phyloP scores from a whole-genome alignment of 2,329 filamentous ascomycete species.

The Colletotrichum tropicale region DNA sequence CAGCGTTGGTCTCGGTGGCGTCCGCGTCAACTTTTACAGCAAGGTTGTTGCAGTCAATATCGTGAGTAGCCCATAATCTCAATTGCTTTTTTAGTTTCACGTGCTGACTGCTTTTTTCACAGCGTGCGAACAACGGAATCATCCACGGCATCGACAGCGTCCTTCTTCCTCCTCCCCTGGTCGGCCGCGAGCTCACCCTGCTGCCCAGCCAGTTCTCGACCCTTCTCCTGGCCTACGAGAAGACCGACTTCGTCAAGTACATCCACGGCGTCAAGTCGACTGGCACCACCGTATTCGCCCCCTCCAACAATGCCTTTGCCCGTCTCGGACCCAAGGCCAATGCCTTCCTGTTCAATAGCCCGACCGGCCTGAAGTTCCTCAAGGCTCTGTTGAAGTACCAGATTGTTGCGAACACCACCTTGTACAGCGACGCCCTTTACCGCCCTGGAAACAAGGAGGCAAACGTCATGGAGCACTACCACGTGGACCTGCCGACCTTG shows the following conservation, averaged over 20 bases:
- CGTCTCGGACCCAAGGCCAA: slow-evolving; percentile 76
- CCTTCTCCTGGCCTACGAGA: slow-evolving; percentile 73
- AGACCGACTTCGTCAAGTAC: slow-evolving; percentile 72
- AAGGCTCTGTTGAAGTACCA: slow-evolving; percentile 81
- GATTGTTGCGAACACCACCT: slow-evolving; percentile 72
- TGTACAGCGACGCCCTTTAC: slow-evolving; percentile 87
- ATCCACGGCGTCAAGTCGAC: slow-evolving; percentile 58
- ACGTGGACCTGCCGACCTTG: slow-evolving; percentile 75
- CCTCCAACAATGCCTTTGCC: slow-evolving; percentile 80
- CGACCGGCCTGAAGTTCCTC: slow-evolving; percentile 74
- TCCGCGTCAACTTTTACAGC: slow-evolving; percentile 79
- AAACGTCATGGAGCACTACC: slow-evolving; percentile 55
- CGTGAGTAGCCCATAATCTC: slow-evolving; percentile 43
- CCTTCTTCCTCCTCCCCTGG: slow-evolving; percentile 75
- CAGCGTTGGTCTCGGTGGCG: slow-evolving; percentile 64
- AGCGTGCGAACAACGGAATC: slow-evolving; percentile 77
- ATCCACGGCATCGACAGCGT: slow-evolving; percentile 79
- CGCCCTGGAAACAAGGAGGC: slow-evolving; percentile 37
- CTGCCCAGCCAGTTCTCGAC: slow-evolving; percentile 82
- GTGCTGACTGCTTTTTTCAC: rapidly evolving
- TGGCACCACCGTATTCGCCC: slow-evolving; percentile 82
- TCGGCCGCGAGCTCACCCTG: slow-evolving; percentile 59
- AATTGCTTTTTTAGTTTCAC: not conserved
- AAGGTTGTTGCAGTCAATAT: slow-evolving; percentile 74
- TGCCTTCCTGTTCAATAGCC: slow-evolving; percentile 82